These are phyloP conservation scores for Entomortierella beljakovae DNA, from an alignment of 192 early-diverging fungal species.

Conservation along the genomic window DNA sequence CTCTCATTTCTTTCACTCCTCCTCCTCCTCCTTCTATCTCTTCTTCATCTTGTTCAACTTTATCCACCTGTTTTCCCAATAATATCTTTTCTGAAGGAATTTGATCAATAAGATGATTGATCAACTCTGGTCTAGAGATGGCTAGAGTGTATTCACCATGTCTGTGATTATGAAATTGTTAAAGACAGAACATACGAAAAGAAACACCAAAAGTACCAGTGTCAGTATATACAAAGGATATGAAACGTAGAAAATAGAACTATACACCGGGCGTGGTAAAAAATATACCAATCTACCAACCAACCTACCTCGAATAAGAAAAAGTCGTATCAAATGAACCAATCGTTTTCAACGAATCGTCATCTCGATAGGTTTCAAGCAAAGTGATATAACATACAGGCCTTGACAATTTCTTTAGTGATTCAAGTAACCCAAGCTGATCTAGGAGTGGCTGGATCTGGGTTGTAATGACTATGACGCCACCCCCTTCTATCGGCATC, in stretches of 20 bases:
- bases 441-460: conserved; percentile 38
- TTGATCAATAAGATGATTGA: conserved; percentile 28
- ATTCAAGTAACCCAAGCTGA: conserved; percentile 19
- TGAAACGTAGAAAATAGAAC: too few species aligned
- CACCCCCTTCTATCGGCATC: conserved; percentile 35
- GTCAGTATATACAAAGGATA: too few species aligned
- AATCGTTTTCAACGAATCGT: not conserved
- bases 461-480: conserved; percentile 22
- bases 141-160: conserved; percentile 20
- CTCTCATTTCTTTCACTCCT: too few species aligned
- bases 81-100: conserved; percentile 24
- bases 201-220: too few species aligned
- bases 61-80: conserved; percentile 25
- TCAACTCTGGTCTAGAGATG: conserved; percentile 42
- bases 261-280: too few species aligned
- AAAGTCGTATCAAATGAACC: conserved; percentile 7
- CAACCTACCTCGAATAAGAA: not conserved
- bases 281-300: too few species aligned
- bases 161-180: conserved; percentile 1
- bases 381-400: conserved; percentile 16
- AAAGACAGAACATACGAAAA: too few species aligned
- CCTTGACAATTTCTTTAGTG: not conserved
- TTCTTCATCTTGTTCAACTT: conserved; percentile 8
- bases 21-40: too few species aligned
- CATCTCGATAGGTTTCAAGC: conserved; percentile 7